Evolutionary conservation across 306 rosid genomes (phyloP), one percentile per base, ranked within the genome.

Genomic region (Castanea crenata): DNA sequence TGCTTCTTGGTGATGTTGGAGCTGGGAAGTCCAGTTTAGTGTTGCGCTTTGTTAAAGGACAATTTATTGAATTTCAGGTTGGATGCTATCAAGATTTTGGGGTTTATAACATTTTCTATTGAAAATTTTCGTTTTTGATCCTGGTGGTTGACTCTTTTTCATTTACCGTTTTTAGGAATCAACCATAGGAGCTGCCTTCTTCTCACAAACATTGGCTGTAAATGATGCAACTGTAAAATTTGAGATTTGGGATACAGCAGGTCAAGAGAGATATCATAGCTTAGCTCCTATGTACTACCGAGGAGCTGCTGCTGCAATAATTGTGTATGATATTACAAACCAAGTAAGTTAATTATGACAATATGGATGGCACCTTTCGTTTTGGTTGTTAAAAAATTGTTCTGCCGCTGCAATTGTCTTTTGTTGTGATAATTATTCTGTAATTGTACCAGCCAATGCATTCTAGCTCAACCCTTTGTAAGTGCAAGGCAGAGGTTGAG

Each of bases 191-290:
- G 92, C 92, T 79, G 92, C 92, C 27, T 88, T 88, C 79, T 88
- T 88, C 83, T 88, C 92, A 20, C 92, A 88, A 86, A 86, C 92
- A 32, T 86, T 88, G 83, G 92, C 92, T 11, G 92, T 88, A 49
- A 86, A 88, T 78, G 92, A 88, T 21, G 90, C 90, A 29, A 88
- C 92, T 71, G 92, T 88, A 21, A 88, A 88, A 72, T 88, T 88
- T 74, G 91, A 88, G 83, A 88, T 88, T 79, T 88, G 91, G 91
- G 91, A 88, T 56, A 88, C 91, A 70, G 91, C 91, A 8, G 91
- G 91, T 81, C 91, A 88, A 74, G 91, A 88, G 81, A 81, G 91
- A 71, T 88, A 88, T 67, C 89, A 88, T 82, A 88, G 92, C 69
- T 75, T 88, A 88, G 92, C 92, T 35, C 92, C 92, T 51, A 88